These are phyloP conservation scores for Cyclotella kingstonii DNA, from an alignment of 108 stramenopile genomes.

Conservation along the genomic window DNA sequence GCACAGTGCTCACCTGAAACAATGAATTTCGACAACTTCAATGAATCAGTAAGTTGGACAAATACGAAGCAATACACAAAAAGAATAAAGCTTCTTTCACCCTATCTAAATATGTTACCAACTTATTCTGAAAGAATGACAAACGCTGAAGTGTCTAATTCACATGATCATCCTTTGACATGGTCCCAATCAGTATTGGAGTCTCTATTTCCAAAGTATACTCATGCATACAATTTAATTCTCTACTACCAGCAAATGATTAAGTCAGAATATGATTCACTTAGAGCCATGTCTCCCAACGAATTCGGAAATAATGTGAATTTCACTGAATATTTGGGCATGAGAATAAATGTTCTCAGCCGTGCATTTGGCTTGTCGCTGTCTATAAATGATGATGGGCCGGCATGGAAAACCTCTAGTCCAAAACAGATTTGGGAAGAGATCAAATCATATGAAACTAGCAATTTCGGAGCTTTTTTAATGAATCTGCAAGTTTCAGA, in stretches of 20 bases:
- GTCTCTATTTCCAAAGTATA: constrained; percentile 39
- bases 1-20: constrained; percentile 11
- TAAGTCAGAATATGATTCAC: constrained; percentile 63
- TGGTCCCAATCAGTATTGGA: constrained; percentile 40
- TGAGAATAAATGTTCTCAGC: constrained; percentile 72
- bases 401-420: constrained; percentile 24
- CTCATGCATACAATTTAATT: constrained; percentile 45
- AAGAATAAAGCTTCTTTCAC: constrained; percentile 14
- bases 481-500: constrained; percentile 29
- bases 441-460: constrained; percentile 50
- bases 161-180: constrained; percentile 50
- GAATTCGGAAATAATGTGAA: constrained; percentile 49
- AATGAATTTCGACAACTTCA: neutral
- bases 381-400: constrained; percentile 32
- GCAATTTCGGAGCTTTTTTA: constrained; percentile 37
- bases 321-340: constrained; percentile 51
- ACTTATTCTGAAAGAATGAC: constrained; percentile 43
- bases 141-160: constrained; percentile 3
- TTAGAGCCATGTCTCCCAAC: constrained; percentile 31
- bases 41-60: constrained; percentile 8
- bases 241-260: constrained; percentile 60
- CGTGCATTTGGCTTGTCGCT: constrained; percentile 62
- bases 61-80: constrained; percentile 15
- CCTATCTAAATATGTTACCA: constrained; percentile 50
- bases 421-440: constrained; percentile 45